phyloP scores from a whole-genome alignment of 208 protist species.

The Wallacemonas sp. region DNA sequence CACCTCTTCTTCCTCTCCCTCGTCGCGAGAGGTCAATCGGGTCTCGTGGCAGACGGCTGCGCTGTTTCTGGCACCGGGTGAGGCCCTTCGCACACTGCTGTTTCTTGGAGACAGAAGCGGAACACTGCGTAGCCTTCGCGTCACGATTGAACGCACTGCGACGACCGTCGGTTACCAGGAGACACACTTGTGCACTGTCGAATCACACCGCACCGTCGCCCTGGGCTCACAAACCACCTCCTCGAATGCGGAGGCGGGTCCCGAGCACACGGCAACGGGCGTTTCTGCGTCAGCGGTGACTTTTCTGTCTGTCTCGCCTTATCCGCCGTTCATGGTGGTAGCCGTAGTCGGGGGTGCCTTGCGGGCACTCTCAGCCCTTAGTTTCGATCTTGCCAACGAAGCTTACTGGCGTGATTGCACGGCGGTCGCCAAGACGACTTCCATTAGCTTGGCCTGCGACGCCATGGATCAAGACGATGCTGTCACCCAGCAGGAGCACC shows the following conservation, averaged over 20 bases:
- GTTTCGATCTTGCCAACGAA: not conserved
- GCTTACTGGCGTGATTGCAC: constrained; percentile 1
- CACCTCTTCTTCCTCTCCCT: not conserved
- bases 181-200: constrained; percentile 16
- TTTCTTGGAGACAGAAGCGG: constrained; percentile 30
- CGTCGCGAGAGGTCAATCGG: not conserved
- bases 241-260: not conserved
- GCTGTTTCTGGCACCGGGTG: constrained; percentile 19
- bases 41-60: constrained; percentile 4
- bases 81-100: constrained; percentile 27
- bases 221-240: not conserved
- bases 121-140: constrained; percentile 30
- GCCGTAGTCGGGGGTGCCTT: constrained; percentile 1
- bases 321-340: constrained; percentile 6
- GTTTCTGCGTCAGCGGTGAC: not conserved
- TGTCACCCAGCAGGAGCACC: not conserved
- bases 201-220: constrained; percentile 23
- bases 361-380: constrained; percentile 6
- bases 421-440: not conserved
- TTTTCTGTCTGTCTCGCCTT: constrained; percentile 4
- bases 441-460: not conserved
- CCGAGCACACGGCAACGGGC: not conserved
- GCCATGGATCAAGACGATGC: constrained; percentile 1
- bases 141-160: constrained; percentile 17
- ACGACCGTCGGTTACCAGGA: not conserved